phyloP scores from a whole-genome alignment of 441 rosid genomes.

The Mallotus repandus region DNA sequence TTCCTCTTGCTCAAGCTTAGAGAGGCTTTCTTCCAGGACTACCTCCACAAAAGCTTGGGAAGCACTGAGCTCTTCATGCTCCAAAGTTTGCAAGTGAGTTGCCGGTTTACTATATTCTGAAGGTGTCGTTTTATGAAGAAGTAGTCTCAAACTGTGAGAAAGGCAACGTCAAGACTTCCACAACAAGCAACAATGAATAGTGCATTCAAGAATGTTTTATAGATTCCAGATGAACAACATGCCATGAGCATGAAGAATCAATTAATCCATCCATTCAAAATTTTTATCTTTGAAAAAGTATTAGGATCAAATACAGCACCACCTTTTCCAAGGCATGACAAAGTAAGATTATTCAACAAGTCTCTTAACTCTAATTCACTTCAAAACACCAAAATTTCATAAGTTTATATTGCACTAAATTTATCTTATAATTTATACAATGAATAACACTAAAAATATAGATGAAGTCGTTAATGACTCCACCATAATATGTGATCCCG shows the following conservation, averaged over 20 bases:
- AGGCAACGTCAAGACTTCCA: constrained; percentile 26
- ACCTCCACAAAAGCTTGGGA: constrained; percentile 50
- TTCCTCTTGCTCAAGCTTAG: constrained; percentile 44
- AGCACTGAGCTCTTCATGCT: constrained; percentile 57
- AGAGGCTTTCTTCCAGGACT: constrained; percentile 54
- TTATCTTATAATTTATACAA: constrained; percentile 1
- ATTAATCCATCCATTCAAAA: neutral
- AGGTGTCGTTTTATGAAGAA: constrained; percentile 47
- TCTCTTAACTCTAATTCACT: constrained; percentile 6
- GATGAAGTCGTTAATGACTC: neutral
- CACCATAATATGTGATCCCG: neutral
- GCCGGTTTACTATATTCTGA: constrained; percentile 54
- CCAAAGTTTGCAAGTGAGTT: constrained; percentile 43
- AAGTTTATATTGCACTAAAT: neutral
- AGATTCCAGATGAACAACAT: neutral
- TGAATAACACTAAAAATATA: constrained; percentile 2
- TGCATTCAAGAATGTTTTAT: neutral
- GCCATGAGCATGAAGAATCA: neutral
- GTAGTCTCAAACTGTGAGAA: constrained; percentile 55
- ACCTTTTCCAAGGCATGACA: constrained; percentile 2
- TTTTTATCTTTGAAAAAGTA: constrained; percentile 1
- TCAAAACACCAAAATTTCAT: neutral
- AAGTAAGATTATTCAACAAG: neutral
- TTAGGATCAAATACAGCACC: neutral
- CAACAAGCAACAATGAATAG: constrained; percentile 7